Base-by-base conservation (phyloP, 345 rosid genomes). In the Cardamine occulta region DNA sequence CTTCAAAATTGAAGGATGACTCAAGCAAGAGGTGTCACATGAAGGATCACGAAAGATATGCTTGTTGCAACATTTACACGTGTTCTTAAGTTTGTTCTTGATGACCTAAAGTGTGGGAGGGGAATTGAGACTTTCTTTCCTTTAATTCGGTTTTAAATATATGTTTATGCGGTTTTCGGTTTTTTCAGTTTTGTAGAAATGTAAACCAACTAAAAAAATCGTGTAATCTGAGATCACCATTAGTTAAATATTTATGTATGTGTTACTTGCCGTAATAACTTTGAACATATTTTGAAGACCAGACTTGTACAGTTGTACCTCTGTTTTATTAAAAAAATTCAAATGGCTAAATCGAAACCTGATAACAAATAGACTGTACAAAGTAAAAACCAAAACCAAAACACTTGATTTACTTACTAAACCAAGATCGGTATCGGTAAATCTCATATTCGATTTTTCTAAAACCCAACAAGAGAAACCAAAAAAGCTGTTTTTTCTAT, bases 1-100 rank as follows among this genome's bases (percentile, higher is more conserved):
- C 35, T 11, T 45, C 13, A 59, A 59, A 15, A 39, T 34, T 35
- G 23, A 8, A 28, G 8, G 29, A 60, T 68, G 79, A 75, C 42
- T 29, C 63, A 75, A 68, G 54, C 62, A 67, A 48, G 62, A 67
- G 29, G 32, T 66, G 67, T 58, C 67, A 58, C 61, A 39, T 75
- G 53, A 75, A 75, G 37, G 18, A 61, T 61, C 74, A 75, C 79
- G 79, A 60, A 68, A 60, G 4, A 51, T 49, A n/a, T 68, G 74
- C 68, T 68, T 75, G 9, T 21, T 62, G 5, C 44, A 5, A 18
- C 31, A 6, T 63, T 32, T 40, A 73, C 53, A 52, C 69, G 69
- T 45, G 15, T 66, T 2, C 4, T 55, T 7, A 4, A 40, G 24
- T 24, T 37, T 28, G 9, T 12, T 6, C 8, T 26, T 44, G 17